Evolutionary conservation across 192 early-diverging fungal species (phyloP), one percentile per base, ranked within the genome.

Genomic region (Entomortierella beljakovae): DNA sequence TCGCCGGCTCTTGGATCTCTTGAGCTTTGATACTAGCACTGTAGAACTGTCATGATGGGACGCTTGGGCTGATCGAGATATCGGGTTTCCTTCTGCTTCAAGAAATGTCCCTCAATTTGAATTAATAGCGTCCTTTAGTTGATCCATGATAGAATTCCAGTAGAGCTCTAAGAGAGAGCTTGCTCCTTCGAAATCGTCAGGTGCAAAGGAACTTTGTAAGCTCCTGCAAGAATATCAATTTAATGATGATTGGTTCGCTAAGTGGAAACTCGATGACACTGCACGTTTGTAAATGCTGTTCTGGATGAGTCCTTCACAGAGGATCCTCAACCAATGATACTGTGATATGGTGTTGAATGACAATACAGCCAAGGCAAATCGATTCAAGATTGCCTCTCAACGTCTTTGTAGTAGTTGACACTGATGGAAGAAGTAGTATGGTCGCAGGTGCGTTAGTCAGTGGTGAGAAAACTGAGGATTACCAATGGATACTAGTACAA

Each of bases 271-370:
- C n/a, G 49, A 51, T 25, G 16, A 18, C 6, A 51, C 8, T n/a
- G n/a, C 7, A 6, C 20, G 20, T n/a, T 18, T 51, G 8, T 18
- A 18, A 6, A 18, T 7, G 6, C 8, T 68, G 0, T 40, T 68
- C 20, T 68, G 56, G 66, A 59, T 68, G 55, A 32, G 18, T 1
- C 56, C 38, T 43, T 26, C 28, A 13, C 66, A 68, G 29, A 1
- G 28, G 25, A 20, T 46, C 0, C 66, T 68, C 6, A 59, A 58
- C 23, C 25, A n/a, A 20, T 34, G 46, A 20, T 68, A 68, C 33
- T 23, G 48, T 37, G 66, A 68, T 50, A 6, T 68, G 0, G 33
- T 68, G 9, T 7, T 68, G 3, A 46, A 42, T 49, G 42, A 68
- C 43, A 58, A 25, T 9, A 68, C 32, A 0, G 22, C 32, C n/a